Evolutionary conservation across 352 stramenopile genomes (phyloP).

Genomic region (Pseudoperonospora humuli): DNA sequence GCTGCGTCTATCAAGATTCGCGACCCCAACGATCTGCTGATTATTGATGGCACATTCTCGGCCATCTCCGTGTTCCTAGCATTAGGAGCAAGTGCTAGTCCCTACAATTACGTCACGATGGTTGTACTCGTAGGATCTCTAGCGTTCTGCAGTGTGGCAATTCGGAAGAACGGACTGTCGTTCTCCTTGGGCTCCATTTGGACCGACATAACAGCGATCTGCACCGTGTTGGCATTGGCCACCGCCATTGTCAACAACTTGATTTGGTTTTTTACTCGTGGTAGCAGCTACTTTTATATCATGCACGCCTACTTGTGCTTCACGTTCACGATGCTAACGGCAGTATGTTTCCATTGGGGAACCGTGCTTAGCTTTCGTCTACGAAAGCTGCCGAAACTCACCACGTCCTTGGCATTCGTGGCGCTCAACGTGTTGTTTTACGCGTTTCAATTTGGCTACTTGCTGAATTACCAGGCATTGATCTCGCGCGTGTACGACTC

Average conservation of each 20-base stretch:
- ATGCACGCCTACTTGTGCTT: conserved; percentile 73
- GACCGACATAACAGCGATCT: conserved; percentile 82
- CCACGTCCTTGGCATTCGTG: conserved; percentile 56
- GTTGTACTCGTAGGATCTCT: conserved; percentile 77
- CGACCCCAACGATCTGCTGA: conserved; percentile 39
- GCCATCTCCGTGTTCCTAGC: conserved; percentile 68
- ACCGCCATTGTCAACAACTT: conserved; percentile 81
- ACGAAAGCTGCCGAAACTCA: conserved; percentile 64
- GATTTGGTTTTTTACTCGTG: conserved; percentile 61
- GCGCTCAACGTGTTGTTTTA: conserved; percentile 75
- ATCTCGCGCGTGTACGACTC: conserved; percentile 69
- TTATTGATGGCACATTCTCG: conserved; percentile 56
- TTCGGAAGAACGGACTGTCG: conserved; percentile 71
- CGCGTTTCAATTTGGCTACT: conserved; percentile 61
- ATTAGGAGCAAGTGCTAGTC: conserved; percentile 51
- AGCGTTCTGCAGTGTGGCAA: conserved; percentile 75
- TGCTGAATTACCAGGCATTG: conserved; percentile 56
- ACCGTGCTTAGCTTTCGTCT: conserved; percentile 75
- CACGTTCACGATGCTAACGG: conserved; percentile 85
- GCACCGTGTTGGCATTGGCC: conserved; percentile 62
- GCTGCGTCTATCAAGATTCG: conserved; percentile 49
- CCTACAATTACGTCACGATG: conserved; percentile 86
- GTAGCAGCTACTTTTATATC: conserved; percentile 78
- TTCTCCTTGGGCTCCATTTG: conserved; percentile 83
- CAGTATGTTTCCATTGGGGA: conserved; percentile 84